Evolutionary conservation across 2,329 filamentous ascomycete species (phyloP).

Genomic region (Bipolaris victoriae): DNA sequence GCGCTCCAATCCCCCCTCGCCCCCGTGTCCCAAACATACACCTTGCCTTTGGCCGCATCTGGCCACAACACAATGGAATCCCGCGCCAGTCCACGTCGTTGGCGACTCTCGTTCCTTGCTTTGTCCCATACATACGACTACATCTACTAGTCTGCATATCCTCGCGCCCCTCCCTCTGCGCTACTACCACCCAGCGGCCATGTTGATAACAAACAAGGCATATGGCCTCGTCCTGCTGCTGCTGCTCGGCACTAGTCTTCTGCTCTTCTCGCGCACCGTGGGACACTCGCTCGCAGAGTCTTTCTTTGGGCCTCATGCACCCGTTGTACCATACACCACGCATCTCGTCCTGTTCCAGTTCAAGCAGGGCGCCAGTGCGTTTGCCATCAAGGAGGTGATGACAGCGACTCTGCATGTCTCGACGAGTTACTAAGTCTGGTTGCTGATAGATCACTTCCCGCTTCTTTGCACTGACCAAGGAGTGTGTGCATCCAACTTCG

Average conservation of each 20-base stretch:
- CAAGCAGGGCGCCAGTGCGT: constrained; percentile 33
- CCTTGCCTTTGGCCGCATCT: constrained; percentile 1
- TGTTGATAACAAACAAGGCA: constrained; percentile 34
- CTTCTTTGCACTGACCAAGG: constrained; percentile 40
- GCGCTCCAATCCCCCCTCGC: constrained; percentile 18
- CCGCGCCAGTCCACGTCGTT: not conserved
- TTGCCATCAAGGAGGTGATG: constrained; percentile 39
- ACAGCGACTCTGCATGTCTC: not conserved
- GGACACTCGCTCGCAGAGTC: constrained; percentile 23
- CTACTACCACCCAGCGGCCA: constrained; percentile 10
- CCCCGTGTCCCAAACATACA: constrained; percentile 3
- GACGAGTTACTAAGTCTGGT: constrained; percentile 17
- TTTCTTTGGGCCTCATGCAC: constrained; percentile 24
- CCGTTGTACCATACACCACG: constrained; percentile 31
- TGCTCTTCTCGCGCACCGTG: constrained; percentile 30
- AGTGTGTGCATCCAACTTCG: constrained; percentile 38
- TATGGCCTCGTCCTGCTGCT: constrained; percentile 23
- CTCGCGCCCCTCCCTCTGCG: constrained; percentile 1
- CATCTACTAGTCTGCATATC: constrained; percentile 8
- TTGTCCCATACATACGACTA: constrained; percentile 1
- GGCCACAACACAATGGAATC: not conserved
- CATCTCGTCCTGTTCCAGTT: constrained; percentile 46
- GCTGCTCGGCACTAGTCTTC: constrained; percentile 15
- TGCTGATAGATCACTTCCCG: constrained; percentile 34
- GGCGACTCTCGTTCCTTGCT: constrained; percentile 4